phyloP scores from a whole-genome alignment of 257 asterid species.

The Capsicum baccatum region DNA sequence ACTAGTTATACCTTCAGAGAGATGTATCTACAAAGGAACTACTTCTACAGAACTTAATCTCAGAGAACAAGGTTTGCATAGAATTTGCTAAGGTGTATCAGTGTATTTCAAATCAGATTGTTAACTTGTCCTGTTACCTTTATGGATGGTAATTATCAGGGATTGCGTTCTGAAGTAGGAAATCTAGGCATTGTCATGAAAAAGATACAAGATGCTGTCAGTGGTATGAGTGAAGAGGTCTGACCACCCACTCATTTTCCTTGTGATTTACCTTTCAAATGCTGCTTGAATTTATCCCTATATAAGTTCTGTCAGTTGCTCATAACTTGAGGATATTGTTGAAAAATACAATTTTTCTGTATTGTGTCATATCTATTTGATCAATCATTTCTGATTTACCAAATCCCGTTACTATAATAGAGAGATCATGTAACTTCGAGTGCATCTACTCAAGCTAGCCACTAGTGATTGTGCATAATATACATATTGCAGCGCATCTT shows the following conservation, averaged over 20 bases:
- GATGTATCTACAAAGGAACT: constrained; percentile 48
- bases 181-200: constrained; percentile 39
- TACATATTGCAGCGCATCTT: neutral
- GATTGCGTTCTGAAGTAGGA: constrained; percentile 46
- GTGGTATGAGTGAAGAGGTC: constrained; percentile 48
- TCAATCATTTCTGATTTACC: neutral
- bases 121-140: neutral
- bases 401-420: neutral
- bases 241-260: neutral
- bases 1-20: constrained; percentile 52
- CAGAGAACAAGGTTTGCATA: constrained; percentile 46
- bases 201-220: constrained; percentile 46
- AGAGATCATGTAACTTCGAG: neutral
- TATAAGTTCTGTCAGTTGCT: neutral
- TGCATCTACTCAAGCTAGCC: neutral
- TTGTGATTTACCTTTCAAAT: neutral
- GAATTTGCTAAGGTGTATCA: neutral
- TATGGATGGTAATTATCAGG: constrained; percentile 37
- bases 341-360: neutral
- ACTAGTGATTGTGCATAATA: neutral
- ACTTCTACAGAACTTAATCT: constrained; percentile 41
- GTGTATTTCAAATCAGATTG: neutral
- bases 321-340: neutral
- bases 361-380: neutral
- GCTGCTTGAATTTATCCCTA: neutral